These are phyloP conservation scores for Fraxinus platypoda DNA, from an alignment of 305 asterid genomes.

Conservation along the genomic window DNA sequence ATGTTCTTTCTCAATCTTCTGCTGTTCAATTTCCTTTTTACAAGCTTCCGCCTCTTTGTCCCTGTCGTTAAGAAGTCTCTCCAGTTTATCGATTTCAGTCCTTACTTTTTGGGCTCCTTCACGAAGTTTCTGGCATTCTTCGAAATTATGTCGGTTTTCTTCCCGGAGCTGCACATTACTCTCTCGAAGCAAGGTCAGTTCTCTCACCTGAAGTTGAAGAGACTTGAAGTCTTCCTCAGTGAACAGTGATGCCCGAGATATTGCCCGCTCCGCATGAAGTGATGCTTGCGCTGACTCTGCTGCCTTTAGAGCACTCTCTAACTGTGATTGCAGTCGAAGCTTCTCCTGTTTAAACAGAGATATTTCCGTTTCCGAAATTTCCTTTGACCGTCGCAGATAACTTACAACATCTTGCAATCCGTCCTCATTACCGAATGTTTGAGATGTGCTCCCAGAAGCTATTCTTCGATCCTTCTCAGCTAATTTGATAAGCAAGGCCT, in stretches of 20 bases:
- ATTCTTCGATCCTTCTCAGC: slow-evolving; percentile 80
- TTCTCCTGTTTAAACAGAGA: slow-evolving; percentile 86
- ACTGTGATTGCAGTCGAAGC: slow-evolving; percentile 83
- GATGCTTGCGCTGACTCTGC: slow-evolving; percentile 72
- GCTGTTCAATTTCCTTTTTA: slow-evolving; percentile 54
- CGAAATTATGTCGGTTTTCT: slow-evolving; percentile 80
- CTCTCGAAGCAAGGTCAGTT: slow-evolving; percentile 85
- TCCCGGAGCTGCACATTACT: slow-evolving; percentile 93
- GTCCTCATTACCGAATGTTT: slow-evolving; percentile 51
- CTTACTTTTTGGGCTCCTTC: slow-evolving; percentile 52
- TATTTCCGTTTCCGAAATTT: slow-evolving; percentile 90
- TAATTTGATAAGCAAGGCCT: slow-evolving; percentile 77
- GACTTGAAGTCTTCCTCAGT: slow-evolving; percentile 77
- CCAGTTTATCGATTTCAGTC: slow-evolving; percentile 58
- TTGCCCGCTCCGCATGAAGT: slow-evolving; percentile 62
- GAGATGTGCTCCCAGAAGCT: slow-evolving; percentile 53
- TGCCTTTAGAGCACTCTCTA: slow-evolving; percentile 74
- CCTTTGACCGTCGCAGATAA: slow-evolving; percentile 89
- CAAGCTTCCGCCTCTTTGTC: slow-evolving; percentile 60
- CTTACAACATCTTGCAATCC: slow-evolving; percentile 77
- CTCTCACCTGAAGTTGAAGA: slow-evolving; percentile 85
- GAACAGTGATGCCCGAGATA: slow-evolving; percentile 53
- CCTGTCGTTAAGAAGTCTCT: slow-evolving; percentile 52
- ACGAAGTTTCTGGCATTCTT: slow-evolving; percentile 92
- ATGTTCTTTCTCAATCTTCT: slow-evolving; percentile 48